Base-by-base conservation (phyloP, 1,139 yeast species). In the Suhomyces terraborum region DNA sequence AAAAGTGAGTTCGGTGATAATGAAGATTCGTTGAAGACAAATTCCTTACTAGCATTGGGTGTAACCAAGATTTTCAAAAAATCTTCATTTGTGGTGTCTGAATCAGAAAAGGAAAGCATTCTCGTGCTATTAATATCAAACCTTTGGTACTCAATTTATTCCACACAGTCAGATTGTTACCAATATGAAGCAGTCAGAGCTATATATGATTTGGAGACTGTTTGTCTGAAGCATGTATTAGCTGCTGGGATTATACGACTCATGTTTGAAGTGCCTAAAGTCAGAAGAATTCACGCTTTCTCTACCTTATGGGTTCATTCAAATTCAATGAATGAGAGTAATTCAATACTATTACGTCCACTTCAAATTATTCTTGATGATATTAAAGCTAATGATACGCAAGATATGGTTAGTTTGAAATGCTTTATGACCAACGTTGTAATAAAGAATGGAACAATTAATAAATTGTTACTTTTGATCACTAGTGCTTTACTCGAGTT, bases 301-400 rank as follows among this genome's bases (percentile, higher is more conserved):
- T 72, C 74, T 36, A 67, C 75, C 3, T 55, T 84, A 13, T 84
- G 93, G 91, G 67, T 67, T 4, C 86, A 82, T 50, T 70, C 85
- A 1, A 49, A 61, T 13, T 59, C 70, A 4, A 56, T 65, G 27
- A 69, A 63, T 44, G 74, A 72, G 8, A 76, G 74, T 9, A 68
- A 67, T 41, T 53, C 60, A 0, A 64, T 89, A 7, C 61, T 88
- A 17, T 67, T 74, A 9, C 69, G 84, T 43, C 93, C 95, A 0
- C 61, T 88, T n/a, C 80, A 82, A 46, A 55, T 88, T 4, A 64
- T 88, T 9, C 56, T 88, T 14, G 96, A 88, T 55, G 85, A 79
- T 36, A 56, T 86, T 16, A 58, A 65, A 19, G 19, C 23, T 7
- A 8, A 22, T 2, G 65, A 73, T 36, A 66, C 66, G 12, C 67